Conservation (phyloP, 495 filamentous ascomycete species). For the Opeltia flavorubescens region DNA sequence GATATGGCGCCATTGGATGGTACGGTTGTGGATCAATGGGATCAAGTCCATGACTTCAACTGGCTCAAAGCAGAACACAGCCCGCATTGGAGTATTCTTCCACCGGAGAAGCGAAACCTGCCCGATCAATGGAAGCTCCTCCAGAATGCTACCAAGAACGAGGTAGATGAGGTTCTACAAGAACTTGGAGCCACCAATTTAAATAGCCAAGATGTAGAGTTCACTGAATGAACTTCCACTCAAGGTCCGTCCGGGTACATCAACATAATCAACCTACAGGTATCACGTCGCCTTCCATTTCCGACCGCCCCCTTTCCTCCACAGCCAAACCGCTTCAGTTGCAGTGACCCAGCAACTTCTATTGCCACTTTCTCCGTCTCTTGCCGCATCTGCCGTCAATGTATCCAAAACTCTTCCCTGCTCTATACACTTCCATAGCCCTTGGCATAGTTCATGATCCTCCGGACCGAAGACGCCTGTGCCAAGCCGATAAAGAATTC, state of each 20-base stretch:
- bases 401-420: conserved; percentile 61
- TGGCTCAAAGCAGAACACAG: conserved; percentile 80
- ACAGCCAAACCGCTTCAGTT: conserved; percentile 82
- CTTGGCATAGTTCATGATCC: conserved; percentile 41
- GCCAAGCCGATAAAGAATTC: conserved; percentile 73
- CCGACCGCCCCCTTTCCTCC: conserved; percentile 63
- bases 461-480: conserved; percentile 60
- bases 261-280: too few relatives aligned
- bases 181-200: background rate
- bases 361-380: conserved; percentile 24
- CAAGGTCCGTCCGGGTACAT: too few relatives aligned
- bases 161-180: background rate
- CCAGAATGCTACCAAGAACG: background rate
- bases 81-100: conserved; percentile 73
- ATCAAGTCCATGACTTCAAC: conserved; percentile 91
- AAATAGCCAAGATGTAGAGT: background rate
- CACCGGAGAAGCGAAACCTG: conserved; percentile 41
- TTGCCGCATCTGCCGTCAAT: conserved; percentile 50
- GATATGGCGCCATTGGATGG: background rate
- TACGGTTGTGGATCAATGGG: conserved; percentile 44
- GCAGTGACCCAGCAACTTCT: conserved; percentile 40
- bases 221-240: too few relatives aligned
- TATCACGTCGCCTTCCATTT: conserved; percentile 22
- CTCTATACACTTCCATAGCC: conserved; percentile 63
- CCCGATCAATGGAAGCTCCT: conserved; percentile 48